These are phyloP conservation scores for Ettlia oleoabundans DNA, from an alignment of 139 green algal species.

Conservation along the genomic window DNA sequence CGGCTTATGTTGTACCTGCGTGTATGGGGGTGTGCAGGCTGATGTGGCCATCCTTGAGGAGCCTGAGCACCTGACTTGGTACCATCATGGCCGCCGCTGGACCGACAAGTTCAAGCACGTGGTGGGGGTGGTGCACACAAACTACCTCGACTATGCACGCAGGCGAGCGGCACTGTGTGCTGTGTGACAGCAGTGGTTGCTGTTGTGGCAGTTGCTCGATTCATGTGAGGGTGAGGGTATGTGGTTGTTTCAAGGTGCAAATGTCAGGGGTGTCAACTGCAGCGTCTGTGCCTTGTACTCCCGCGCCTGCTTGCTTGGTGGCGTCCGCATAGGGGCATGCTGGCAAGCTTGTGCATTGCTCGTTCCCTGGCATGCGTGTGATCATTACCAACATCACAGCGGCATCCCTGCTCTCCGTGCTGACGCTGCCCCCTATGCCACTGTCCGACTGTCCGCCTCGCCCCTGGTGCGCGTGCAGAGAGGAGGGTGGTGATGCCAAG, in stretches of 20 bases:
- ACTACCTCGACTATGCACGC: constrained; percentile 98
- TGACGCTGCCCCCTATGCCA: background rate
- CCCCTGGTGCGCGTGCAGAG: constrained; percentile 9
- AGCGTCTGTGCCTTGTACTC: too few species aligned
- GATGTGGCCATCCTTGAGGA: constrained; percentile 99
- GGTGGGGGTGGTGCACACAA: constrained; percentile 98
- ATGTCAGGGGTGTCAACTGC: too few species aligned
- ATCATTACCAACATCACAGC: background rate
- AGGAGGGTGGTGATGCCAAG: constrained; percentile 59
- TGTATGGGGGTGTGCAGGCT: constrained; percentile 44
- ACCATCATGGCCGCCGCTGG: constrained; percentile 96
- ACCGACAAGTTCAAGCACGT: constrained; percentile 98
- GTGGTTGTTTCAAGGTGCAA: too few species aligned
- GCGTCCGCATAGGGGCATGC: too few species aligned
- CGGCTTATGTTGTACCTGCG: too few species aligned
- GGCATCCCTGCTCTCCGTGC: background rate
- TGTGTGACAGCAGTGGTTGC: too few species aligned
- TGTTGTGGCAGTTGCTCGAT: too few species aligned
- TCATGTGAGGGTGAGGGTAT: too few species aligned
- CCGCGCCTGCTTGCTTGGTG: too few species aligned
- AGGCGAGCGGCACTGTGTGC: background rate
- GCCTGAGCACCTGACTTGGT: constrained; percentile 99
- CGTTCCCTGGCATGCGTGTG: too few species aligned
- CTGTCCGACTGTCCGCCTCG: background rate
- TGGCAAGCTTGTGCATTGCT: too few species aligned